Conservation (phyloP, 768 basidiomycete genomes). For the Suillus subalutaceus region DNA sequence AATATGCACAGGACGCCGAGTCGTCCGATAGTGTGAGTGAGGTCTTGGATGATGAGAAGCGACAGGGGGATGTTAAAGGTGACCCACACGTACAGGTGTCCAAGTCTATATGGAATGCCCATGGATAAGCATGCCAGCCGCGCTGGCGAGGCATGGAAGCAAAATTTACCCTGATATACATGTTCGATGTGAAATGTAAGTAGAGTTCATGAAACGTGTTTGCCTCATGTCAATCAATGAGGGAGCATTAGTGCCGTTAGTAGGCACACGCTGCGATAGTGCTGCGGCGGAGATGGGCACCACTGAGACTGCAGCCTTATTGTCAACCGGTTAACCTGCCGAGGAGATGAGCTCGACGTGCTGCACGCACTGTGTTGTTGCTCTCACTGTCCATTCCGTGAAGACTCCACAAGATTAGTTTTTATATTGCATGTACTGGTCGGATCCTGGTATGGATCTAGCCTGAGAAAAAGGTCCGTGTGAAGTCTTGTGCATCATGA, state of each 20-base stretch:
- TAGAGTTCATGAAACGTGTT: slow-evolving; percentile 1
- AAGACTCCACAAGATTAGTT: too few species aligned
- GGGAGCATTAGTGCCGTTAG: not conserved
- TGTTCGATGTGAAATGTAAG: not conserved
- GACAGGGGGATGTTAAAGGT: not conserved
- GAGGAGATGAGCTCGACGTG: not conserved
- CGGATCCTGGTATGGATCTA: too few species aligned
- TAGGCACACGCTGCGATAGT: not conserved
- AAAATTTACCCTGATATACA: not conserved
- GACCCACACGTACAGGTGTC: not conserved
- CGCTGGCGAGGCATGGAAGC: not conserved
- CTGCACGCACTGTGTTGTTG: not conserved
- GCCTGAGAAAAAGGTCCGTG: not conserved
- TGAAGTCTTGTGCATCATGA: not conserved
- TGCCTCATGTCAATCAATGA: not conserved
- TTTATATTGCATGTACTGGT: too few species aligned
- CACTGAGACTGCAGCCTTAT: not conserved
- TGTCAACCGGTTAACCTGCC: not conserved
- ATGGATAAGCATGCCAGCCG: slow-evolving; percentile 1
- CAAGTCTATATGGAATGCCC: not conserved
- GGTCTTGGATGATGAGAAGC: not conserved
- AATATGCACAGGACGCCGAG: not conserved
- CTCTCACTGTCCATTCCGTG: not conserved
- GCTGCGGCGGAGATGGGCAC: not conserved
- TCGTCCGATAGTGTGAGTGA: not conserved